Conservation (phyloP, 805 yeast species). For the Huiozyma sinensis region DNA sequence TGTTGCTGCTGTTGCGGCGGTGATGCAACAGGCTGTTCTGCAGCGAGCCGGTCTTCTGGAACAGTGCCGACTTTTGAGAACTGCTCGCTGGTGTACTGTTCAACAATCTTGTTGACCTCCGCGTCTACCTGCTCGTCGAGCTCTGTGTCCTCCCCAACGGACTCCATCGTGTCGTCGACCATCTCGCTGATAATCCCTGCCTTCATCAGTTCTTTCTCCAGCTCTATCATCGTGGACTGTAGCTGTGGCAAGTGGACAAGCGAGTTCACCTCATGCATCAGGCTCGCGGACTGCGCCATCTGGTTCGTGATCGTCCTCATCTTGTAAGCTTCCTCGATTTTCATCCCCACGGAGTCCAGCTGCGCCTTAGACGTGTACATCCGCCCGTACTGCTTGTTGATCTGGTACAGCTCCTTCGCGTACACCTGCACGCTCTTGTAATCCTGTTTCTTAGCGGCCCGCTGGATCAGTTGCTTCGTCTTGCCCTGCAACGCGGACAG, state of each 20-base stretch:
- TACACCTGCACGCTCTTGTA: constrained; percentile 61
- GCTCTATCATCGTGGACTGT: constrained; percentile 70
- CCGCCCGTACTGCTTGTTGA: constrained; percentile 63
- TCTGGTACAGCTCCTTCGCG: constrained; percentile 70
- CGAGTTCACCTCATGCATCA: constrained; percentile 82
- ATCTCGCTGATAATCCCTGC: constrained; percentile 86
- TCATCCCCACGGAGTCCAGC: constrained; percentile 74
- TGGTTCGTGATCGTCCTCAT: constrained; percentile 74
- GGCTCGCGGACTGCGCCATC: constrained; percentile 61
- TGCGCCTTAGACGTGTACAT: constrained; percentile 76
- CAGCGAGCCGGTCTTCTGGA: constrained; percentile 25
- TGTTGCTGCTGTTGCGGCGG: neutral
- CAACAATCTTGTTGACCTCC: constrained; percentile 53
- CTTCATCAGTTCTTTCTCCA: constrained; percentile 78
- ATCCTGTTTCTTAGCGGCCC: constrained; percentile 69
- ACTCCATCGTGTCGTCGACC: constrained; percentile 84
- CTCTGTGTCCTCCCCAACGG: constrained; percentile 38
- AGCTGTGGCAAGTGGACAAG: constrained; percentile 72
- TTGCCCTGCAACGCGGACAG: constrained; percentile 60
- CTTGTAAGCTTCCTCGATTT: constrained; percentile 85
- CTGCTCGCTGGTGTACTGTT: constrained; percentile 35
- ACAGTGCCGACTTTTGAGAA: constrained; percentile 29
- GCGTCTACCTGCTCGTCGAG: constrained; percentile 58
- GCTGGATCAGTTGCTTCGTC: constrained; percentile 65
- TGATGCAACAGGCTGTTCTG: constrained; percentile 1